Base-by-base conservation (phyloP, 2,329 filamentous ascomycete species). In the Alternaria sp. region DNA sequence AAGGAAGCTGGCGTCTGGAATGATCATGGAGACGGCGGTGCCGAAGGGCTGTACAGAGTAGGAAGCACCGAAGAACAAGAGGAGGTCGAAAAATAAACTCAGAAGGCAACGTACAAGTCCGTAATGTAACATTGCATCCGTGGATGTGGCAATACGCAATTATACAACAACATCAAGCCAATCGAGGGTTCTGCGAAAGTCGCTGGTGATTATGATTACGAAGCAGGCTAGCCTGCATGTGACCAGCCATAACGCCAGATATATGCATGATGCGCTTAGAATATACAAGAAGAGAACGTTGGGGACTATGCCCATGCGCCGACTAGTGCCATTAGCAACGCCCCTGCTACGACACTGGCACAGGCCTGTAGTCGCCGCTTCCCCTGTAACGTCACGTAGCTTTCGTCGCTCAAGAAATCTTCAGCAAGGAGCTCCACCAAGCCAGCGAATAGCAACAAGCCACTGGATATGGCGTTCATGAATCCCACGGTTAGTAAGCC, bases 301-400 rank as follows among this genome's bases (percentile, higher is more conserved):
- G 19, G 12, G 13, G 19, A 57, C 62, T 76, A 84, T 65, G 89
- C 89, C 85, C 88, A 91, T 53, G 88, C 89, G 8, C 89, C 89
- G 2, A 91, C 89, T 61, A 91, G 79, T 19, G 88, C 87, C 89
- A 91, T 91, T 46, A 91, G 76, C 63, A 85, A 76, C 15, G 86
- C 85, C 0, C 89, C 89, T 28, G 81, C 82, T 11, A 89, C 83
- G 36, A 91, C 89, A 10, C 87, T 85, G 44, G 82, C 79, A 77
- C 88, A 90, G 59, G 89, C 89, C 72, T 90, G 85, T 59, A 89
- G 73, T 63, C 89, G 84, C 67, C 84, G 82, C 72, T 82, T 83
- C 7, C 89, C 89, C 59, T 81, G 83, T 57, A 91, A 77, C 21
- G 83, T 83, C 51, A 84, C 81, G 78, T 91, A 91, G 68, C 89